Evolutionary conservation across 1,284 basidiomycete species (phyloP), one percentile per base, ranked within the genome.

Genomic region (Chalciporus sp.): DNA sequence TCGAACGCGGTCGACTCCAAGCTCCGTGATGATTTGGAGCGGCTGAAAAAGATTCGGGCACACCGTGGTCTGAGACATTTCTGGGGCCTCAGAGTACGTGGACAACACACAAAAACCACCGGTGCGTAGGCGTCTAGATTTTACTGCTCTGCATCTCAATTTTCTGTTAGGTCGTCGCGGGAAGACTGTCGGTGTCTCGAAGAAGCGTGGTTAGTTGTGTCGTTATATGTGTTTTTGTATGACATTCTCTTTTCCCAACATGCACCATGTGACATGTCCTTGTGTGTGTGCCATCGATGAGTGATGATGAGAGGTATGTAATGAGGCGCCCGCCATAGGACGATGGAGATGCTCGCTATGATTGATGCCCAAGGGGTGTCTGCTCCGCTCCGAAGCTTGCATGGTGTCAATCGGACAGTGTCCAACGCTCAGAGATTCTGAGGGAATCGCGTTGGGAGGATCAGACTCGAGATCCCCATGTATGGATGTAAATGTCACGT

Each of bases 81-180:
- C 85, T 97, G 95, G 94, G 92, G 93, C 63, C 81, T 97, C 64
- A 89, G 94, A 72, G 94, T 95, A 59, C 82, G 97, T 71, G 96
- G 96, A 74, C 97, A 99, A 74, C 96, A 99, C 86, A 99, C 96
- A 66, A 98, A 98, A 85, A 99, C 97, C 55, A 99, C 97, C 60
- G 94, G 94, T 89, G 64, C 53, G 86, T 77, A 39, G 9, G 12
- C 42, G 3, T 35, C 19, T 16, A 5, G 28, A 51, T 45, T 12
- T 10, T 26, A 45, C 16, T 19, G 42, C 7, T 12, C 14, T 0
- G n/a, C 51, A 0, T 27, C 51, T 62, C 42, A 61, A 23, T 52
- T 49, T 40, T 40, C 8, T 14, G 16, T 20, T 31, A 91, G 90
- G 90, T 74, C 90, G 90, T 77, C 89, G 91, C 60, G 90, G 90